Percentiles rank a stretch among this genome's conserved stretches.
Evolutionary conservation across 495 filamentous ascomycete genomes (phyloP).

Genomic region (Xylaria palmicola): DNA sequence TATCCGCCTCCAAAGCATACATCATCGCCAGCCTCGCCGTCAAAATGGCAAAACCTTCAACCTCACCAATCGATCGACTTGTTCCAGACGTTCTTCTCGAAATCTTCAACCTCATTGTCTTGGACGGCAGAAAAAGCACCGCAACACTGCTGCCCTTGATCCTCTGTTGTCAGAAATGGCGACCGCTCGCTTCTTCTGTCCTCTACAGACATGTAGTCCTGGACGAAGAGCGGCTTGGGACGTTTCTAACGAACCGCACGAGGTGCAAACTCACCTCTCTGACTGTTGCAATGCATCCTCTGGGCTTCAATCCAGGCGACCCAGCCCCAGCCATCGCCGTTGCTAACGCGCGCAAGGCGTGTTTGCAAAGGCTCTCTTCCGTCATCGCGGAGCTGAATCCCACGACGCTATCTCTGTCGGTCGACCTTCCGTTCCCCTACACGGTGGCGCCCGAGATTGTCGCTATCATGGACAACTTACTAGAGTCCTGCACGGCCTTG

Average conservation of each 20-base stretch:
- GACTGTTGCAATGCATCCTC: neutral
- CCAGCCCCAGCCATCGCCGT: neutral
- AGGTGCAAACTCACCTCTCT: conserved; percentile 10
- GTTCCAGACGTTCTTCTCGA: conserved; percentile 12
- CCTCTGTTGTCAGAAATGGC: conserved; percentile 16
- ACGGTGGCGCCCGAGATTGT: conserved; percentile 3
- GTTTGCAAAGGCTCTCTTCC: neutral
- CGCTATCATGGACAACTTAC: conserved; percentile 10
- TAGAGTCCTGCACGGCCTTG: conserved; percentile 7
- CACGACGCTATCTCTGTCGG: conserved; percentile 5
- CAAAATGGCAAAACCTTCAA: neutral
- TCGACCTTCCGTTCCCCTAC: conserved; percentile 12
- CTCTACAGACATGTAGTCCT: conserved; percentile 16
- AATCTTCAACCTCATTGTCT: conserved; percentile 15
- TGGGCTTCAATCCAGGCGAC: conserved; percentile 3
- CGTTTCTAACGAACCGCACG: neutral
- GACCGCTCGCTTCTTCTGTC: conserved; percentile 6
- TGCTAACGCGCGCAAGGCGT: neutral
- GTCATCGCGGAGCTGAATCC: neutral
- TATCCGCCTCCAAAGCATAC: too few relatives aligned
- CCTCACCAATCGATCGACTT: conserved; percentile 9
- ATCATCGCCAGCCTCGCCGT: neutral
- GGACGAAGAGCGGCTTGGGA: neutral
- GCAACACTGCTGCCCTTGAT: conserved; percentile 1
- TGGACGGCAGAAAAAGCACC: neutral